Conservation (phyloP, 169 alveolate species). For the Plasmodium vivax region DNA sequence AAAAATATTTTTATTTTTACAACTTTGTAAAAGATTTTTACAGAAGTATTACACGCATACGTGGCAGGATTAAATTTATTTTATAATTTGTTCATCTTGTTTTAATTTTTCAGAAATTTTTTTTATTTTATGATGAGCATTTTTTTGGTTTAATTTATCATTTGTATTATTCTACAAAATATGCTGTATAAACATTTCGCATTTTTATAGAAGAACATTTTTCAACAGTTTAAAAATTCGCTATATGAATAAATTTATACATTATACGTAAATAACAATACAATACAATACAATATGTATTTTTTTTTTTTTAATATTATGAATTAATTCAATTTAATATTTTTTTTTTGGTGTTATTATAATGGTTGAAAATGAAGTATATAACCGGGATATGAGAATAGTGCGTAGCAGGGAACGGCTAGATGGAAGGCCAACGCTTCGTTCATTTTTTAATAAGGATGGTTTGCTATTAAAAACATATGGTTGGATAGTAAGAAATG, state of each 20-base stretch:
- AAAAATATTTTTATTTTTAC: too few relatives aligned
- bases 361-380: neutral
- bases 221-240: neutral
- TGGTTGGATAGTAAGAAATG: neutral
- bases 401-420: neutral
- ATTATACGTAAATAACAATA: neutral
- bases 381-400: neutral
- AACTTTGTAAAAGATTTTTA: neutral
- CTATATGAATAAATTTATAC: neutral
- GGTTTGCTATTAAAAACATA: neutral
- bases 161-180: neutral
- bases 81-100: neutral
- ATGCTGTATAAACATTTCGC: neutral
- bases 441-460: neutral
- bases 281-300: too few relatives aligned
- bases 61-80: neutral
- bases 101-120: too few relatives aligned
- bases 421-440: neutral
- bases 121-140: neutral
- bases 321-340: neutral
- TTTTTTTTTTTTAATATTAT: too few relatives aligned
- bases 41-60: neutral
- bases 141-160: neutral
- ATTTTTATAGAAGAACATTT: neutral
- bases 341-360: neutral